Evolutionary conservation across 306 rosid genomes (phyloP).

Genomic region (Prunus padus): DNA sequence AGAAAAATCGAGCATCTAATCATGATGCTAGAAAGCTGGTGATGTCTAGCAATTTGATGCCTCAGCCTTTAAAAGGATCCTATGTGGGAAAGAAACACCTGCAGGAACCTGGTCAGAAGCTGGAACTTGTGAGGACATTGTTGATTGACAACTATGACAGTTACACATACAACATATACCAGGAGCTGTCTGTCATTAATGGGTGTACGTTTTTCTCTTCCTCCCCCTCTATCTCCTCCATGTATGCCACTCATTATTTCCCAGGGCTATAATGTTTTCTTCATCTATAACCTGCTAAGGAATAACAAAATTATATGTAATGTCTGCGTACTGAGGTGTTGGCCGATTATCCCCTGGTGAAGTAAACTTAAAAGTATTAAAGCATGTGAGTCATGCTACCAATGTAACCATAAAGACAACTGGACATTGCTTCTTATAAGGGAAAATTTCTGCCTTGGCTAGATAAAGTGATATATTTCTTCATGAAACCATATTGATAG

Average conservation of each 20-base stretch:
- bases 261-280: neutral
- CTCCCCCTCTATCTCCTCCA: neutral
- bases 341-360: neutral
- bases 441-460: neutral
- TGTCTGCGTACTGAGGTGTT: neutral
- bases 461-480: neutral
- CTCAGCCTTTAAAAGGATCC: slow-evolving; percentile 54
- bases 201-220: slow-evolving; percentile 58
- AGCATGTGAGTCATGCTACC: neutral
- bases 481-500: neutral
- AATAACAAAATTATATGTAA: neutral
- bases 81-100: slow-evolving; percentile 35
- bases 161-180: slow-evolving; percentile 95
- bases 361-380: neutral
- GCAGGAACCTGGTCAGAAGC: slow-evolving; percentile 39
- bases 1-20: slow-evolving; percentile 26
- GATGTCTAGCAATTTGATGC: slow-evolving; percentile 50
- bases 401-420: neutral
- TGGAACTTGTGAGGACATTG: slow-evolving; percentile 71
- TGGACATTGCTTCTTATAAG: neutral
- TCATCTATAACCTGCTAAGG: neutral
- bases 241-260: neutral
- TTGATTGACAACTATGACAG: slow-evolving; percentile 98
- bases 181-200: slow-evolving; percentile 83
- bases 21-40: slow-evolving; percentile 32